Evolutionary conservation across 768 basidiomycete genomes (phyloP).

Genomic region (Obba rivulosa): DNA sequence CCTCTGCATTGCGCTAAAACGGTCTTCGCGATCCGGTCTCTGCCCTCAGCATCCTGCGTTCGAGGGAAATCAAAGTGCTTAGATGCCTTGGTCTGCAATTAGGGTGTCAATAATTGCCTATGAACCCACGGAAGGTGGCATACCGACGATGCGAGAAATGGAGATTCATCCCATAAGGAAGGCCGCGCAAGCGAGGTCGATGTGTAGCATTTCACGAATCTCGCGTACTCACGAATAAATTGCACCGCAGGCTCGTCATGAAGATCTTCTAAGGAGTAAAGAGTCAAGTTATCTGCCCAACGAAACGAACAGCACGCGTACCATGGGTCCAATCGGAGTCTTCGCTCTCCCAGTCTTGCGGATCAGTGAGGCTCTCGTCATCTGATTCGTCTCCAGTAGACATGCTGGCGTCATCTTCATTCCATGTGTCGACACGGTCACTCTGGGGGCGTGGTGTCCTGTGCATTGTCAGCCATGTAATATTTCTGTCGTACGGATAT

Average conservation of each 20-base stretch:
- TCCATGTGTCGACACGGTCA: slow-evolving; percentile 18
- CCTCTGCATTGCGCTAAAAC: too few relatives aligned
- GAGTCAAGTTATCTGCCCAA: too few relatives aligned
- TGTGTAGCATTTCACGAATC: slow-evolving; percentile 44
- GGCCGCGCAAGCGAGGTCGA: slow-evolving; percentile 28
- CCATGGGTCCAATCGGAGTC: slow-evolving; percentile 45
- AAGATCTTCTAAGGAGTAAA: not conserved
- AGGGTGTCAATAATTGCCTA: not conserved
- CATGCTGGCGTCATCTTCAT: slow-evolving; percentile 46
- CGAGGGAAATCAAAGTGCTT: too few relatives aligned
- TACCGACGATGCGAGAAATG: slow-evolving; percentile 29
- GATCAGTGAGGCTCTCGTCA: slow-evolving; percentile 61
- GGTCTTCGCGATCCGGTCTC: too few relatives aligned
- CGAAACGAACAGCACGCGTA: slow-evolving; percentile 18
- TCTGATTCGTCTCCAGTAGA: slow-evolving; percentile 79
- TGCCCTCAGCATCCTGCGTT: too few relatives aligned
- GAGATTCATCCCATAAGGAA: slow-evolving; percentile 40
- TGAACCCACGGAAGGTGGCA: not conserved
- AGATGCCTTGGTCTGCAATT: too few relatives aligned
- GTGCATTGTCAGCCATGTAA: slow-evolving; percentile 2
- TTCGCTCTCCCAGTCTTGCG: slow-evolving; percentile 30
- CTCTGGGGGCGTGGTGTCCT: slow-evolving; percentile 52
- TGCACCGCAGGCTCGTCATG: slow-evolving; percentile 1
- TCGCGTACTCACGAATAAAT: slow-evolving; percentile 34
- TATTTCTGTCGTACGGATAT: slow-evolving; percentile 1